These are phyloP conservation scores for Acanthamoeba lenticulata DNA, from an alignment of 208 protist species.

Conservation along the genomic window DNA sequence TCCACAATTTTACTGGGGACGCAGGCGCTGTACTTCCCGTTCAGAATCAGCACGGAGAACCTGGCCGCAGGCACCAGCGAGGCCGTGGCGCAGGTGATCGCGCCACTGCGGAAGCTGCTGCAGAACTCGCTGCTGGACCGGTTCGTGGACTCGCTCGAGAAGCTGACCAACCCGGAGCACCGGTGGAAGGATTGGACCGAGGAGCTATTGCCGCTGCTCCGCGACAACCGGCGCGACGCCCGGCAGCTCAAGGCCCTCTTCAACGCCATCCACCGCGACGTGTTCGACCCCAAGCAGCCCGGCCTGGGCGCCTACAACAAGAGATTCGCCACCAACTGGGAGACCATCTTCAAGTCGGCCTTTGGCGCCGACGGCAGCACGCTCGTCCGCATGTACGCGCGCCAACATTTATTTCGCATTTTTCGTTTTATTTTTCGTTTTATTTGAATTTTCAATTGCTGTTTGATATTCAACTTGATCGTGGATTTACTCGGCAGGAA, in stretches of 20 bases:
- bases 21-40: slow-evolving; percentile 90
- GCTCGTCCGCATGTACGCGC: slow-evolving; percentile 40
- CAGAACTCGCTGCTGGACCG: slow-evolving; percentile 76
- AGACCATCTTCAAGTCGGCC: slow-evolving; percentile 39
- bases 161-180: slow-evolving; percentile 85
- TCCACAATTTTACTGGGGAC: too few relatives aligned
- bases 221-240: slow-evolving; percentile 31
- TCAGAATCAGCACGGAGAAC: slow-evolving; percentile 84
- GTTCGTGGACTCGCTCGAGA: slow-evolving; percentile 79
- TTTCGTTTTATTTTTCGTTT: not conserved
- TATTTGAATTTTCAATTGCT: too few relatives aligned
- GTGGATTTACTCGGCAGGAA: not conserved
- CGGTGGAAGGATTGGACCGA: slow-evolving; percentile 85
- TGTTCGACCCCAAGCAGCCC: slow-evolving; percentile 78
- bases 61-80: slow-evolving; percentile 69
- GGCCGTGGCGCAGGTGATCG: slow-evolving; percentile 16
- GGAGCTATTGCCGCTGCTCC: slow-evolving; percentile 76
- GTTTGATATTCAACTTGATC: not conserved
- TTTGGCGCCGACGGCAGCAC: slow-evolving; percentile 58
- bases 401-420: not conserved
- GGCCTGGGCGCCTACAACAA: slow-evolving; percentile 72
- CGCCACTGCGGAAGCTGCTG: slow-evolving; percentile 60
- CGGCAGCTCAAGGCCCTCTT: slow-evolving; percentile 36
- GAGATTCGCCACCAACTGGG: slow-evolving; percentile 80
- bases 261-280: slow-evolving; percentile 73